phyloP scores from a whole-genome alignment of 805 yeast species.

The Candida ipomoeae region DNA sequence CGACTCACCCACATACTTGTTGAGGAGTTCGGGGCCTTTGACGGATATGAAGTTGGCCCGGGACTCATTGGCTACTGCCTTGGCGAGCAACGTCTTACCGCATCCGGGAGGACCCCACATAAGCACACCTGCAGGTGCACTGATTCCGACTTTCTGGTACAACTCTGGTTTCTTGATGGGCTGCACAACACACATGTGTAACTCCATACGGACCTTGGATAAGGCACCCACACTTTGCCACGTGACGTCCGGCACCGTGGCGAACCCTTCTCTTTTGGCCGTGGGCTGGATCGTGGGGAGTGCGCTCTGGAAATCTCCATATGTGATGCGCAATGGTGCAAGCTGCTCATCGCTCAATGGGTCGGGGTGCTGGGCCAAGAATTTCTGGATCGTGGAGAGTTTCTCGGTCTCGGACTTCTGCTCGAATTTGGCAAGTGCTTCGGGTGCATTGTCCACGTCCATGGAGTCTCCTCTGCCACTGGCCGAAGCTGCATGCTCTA shows the following conservation, averaged over 20 bases:
- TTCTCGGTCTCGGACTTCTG: slow-evolving; percentile 32
- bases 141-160: slow-evolving; percentile 84
- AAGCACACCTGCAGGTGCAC: slow-evolving; percentile 94
- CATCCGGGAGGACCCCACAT: slow-evolving; percentile 99
- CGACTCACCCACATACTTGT: slow-evolving; percentile 94
- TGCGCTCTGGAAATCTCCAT: slow-evolving; percentile 78
- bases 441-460: slow-evolving; percentile 28
- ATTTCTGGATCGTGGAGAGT: slow-evolving; percentile 65
- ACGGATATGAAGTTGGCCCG: slow-evolving; percentile 94
- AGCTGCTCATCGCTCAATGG: slow-evolving; percentile 76
- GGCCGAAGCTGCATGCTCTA: neutral
- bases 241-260: slow-evolving; percentile 95
- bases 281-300: slow-evolving; percentile 94
- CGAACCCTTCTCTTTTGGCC: slow-evolving; percentile 97
- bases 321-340: slow-evolving; percentile 67
- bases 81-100: slow-evolving; percentile 93
- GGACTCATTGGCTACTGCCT: slow-evolving; percentile 97
- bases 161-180: slow-evolving; percentile 92
- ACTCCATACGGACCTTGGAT: slow-evolving; percentile 71
- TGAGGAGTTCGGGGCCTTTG: slow-evolving; percentile 91
- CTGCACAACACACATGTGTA: slow-evolving; percentile 96
- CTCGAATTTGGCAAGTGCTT: slow-evolving; percentile 22
- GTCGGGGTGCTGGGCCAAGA: slow-evolving; percentile 69
- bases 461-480: slow-evolving; percentile 20
- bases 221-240: slow-evolving; percentile 96